Evolutionary conservation across 768 basidiomycete species (phyloP).

Genomic region (Amanita pseudoporphyria): DNA sequence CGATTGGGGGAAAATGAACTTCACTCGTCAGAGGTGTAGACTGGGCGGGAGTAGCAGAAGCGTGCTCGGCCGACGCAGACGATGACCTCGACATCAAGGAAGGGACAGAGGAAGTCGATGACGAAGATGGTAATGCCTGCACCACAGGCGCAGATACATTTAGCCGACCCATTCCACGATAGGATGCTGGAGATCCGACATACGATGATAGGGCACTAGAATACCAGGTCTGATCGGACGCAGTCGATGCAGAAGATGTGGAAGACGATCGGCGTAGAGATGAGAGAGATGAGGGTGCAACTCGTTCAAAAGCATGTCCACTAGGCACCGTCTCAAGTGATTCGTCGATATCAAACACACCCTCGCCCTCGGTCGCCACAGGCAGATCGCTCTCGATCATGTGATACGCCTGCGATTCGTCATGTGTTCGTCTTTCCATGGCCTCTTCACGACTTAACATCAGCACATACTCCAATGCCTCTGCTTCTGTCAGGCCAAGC

Average conservation of each 20-base stretch:
- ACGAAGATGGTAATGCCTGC: background rate
- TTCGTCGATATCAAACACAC: conserved; percentile 46
- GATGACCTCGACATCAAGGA: background rate
- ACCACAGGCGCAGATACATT: background rate
- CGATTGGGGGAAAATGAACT: background rate
- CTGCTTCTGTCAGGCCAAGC: conserved; percentile 66
- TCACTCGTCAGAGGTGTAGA: background rate
- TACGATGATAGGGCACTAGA: conserved; percentile 15
- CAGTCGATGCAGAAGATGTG: conserved; percentile 13
- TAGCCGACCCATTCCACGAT: background rate
- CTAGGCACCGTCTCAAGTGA: conserved; percentile 11
- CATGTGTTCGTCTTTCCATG: conserved; percentile 13
- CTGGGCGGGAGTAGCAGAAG: background rate
- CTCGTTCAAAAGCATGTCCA: conserved; percentile 1
- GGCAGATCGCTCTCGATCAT: conserved; percentile 7
- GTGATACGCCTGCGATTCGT: too few relatives aligned
- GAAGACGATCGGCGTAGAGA: conserved; percentile 15
- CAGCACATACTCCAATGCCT: conserved; percentile 70
- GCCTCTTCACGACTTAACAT: conserved; percentile 83
- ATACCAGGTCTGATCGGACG: conserved; percentile 13
- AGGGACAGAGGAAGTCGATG: background rate
- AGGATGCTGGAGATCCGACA: background rate
- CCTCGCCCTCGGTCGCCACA: conserved; percentile 39
- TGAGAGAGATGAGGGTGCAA: conserved; percentile 8
- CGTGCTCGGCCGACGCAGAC: background rate